Evolutionary conservation across 495 filamentous ascomycete genomes (phyloP).

Genomic region (Massariosphaeria phaeospora): DNA sequence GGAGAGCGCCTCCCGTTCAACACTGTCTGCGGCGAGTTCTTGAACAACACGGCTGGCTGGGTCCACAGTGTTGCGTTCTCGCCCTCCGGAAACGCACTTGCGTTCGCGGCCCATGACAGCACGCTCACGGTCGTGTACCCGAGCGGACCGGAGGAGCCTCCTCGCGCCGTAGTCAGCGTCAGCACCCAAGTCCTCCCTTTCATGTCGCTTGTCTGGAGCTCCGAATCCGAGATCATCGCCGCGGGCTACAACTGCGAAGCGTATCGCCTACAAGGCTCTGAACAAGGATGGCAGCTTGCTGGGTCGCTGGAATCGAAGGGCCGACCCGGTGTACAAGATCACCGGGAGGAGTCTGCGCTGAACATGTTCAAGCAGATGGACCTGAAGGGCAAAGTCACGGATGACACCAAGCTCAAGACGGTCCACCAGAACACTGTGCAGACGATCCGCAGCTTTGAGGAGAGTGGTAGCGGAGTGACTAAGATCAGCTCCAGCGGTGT

Average conservation of each 20-base stretch:
- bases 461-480: constrained; percentile 55
- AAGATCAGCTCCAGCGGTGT: constrained; percentile 93
- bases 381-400: constrained; percentile 80
- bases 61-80: constrained; percentile 88
- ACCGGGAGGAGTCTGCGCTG: constrained; percentile 77
- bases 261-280: constrained; percentile 79
- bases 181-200: constrained; percentile 86
- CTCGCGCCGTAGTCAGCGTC: constrained; percentile 79
- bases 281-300: constrained; percentile 76
- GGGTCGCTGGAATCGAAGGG: constrained; percentile 71
- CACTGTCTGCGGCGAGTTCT: constrained; percentile 91
- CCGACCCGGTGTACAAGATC: constrained; percentile 50
- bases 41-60: constrained; percentile 96
- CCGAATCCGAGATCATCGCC: constrained; percentile 88
- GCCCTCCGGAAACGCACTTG: constrained; percentile 82
- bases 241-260: constrained; percentile 96
- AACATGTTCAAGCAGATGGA: constrained; percentile 99
- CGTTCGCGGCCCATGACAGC: constrained; percentile 90
- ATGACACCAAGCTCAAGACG: constrained; percentile 90
- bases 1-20: constrained; percentile 94
- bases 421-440: constrained; percentile 96
- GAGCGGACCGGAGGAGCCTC: constrained; percentile 83
- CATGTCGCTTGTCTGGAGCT: constrained; percentile 85
- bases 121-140: constrained; percentile 96
- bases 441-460: constrained; percentile 71